Evolutionary conservation across 495 filamentous ascomycete species (phyloP).

Genomic region (Tuber indicum): DNA sequence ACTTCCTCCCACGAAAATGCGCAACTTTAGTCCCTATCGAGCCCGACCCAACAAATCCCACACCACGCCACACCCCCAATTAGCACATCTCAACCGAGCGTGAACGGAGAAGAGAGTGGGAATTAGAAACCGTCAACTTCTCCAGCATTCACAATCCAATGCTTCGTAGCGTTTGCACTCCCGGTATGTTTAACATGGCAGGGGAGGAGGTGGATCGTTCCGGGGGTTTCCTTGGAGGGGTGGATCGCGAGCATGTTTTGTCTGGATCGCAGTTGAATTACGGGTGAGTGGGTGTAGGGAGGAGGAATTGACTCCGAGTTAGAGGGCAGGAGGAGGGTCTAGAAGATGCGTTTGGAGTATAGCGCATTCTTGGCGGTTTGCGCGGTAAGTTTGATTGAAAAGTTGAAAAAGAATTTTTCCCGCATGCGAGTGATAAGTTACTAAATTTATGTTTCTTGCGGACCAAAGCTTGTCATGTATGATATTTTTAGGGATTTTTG

Average conservation of each 20-base stretch:
- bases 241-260: not conserved
- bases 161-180: conserved; percentile 58
- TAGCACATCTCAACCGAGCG: conserved; percentile 2
- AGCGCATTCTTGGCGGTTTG: not conserved
- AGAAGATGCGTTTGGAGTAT: not conserved
- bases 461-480: no score
- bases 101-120: not conserved
- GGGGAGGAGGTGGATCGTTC: conserved; percentile 71
- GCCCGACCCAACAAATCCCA: not conserved
- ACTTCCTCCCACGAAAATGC: conserved; percentile 77
- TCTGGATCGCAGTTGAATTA: not conserved
- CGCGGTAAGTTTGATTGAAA: not conserved
- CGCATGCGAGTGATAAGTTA: not conserved
- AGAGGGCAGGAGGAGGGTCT: not conserved
- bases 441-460: not conserved
- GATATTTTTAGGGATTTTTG: no score
- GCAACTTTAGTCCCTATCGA: conserved; percentile 52
- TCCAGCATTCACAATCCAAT: conserved; percentile 57
- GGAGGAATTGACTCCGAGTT: not conserved
- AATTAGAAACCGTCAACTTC: conserved; percentile 24
- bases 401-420: not conserved
- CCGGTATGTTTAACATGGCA: conserved; percentile 78
- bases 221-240: not conserved
- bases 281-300: not conserved
- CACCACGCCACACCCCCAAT: conserved; percentile 1